Conservation (phyloP, 257 asterid genomes). For the Striga asiatica region DNA sequence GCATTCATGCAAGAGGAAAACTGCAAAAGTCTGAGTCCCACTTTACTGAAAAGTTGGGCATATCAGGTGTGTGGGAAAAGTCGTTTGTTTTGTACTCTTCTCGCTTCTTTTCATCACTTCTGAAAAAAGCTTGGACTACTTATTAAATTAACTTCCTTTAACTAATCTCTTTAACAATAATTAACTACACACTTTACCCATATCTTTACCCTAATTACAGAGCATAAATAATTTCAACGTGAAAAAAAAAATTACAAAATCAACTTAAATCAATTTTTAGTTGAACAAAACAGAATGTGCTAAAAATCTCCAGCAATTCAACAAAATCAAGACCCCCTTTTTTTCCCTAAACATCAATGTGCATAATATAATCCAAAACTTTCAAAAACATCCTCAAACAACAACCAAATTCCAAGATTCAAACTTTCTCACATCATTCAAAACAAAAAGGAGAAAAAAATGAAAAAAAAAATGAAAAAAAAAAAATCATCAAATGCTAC, state of each 20-base stretch:
- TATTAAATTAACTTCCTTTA: neutral
- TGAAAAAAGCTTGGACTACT: neutral
- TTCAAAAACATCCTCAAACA: too few relatives aligned
- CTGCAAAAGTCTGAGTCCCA: neutral
- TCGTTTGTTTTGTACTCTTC: neutral
- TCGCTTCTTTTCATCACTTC: neutral
- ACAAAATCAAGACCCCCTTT: neutral
- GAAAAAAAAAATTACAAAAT: neutral
- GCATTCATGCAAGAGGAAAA: neutral
- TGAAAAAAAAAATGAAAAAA: neutral
- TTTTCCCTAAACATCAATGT: neutral
- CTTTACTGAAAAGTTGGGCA: neutral
- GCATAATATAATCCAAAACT: too few relatives aligned
- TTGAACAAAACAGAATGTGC: neutral
- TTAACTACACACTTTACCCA: neutral
- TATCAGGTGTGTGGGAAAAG: constrained; percentile 1
- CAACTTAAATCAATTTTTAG: neutral
- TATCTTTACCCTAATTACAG: neutral
- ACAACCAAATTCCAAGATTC: too few relatives aligned
- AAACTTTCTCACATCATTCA: neutral
- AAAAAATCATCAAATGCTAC: neutral
- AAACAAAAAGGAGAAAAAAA: neutral
- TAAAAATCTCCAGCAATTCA: neutral
- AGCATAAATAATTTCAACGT: neutral
- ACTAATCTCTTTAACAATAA: neutral